Percentiles rank a stretch among this genome's conserved stretches.
These are phyloP conservation scores for Ogataea sp. DNA, from an alignment of 805 yeast species.

Conservation along the genomic window DNA sequence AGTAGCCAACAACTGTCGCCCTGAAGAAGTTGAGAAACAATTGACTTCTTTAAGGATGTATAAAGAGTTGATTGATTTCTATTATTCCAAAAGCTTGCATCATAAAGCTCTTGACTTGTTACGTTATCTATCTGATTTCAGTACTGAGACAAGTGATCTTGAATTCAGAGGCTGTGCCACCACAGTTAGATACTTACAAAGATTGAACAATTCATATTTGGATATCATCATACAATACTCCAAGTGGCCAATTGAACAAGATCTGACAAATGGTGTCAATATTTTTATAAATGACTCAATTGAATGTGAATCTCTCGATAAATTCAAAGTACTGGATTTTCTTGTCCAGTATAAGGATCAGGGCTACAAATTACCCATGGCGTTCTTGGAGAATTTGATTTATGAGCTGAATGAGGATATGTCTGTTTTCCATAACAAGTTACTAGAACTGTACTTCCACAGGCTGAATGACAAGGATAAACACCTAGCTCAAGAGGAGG, in stretches of 20 bases:
- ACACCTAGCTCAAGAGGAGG: not conserved
- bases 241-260: slow-evolving; percentile 37
- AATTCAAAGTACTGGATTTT: slow-evolving; percentile 43
- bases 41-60: slow-evolving; percentile 41
- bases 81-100: slow-evolving; percentile 54
- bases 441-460: slow-evolving; percentile 37
- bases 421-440: slow-evolving; percentile 31
- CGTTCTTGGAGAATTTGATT: slow-evolving; percentile 48
- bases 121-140: slow-evolving; percentile 23
- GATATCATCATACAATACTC: slow-evolving; percentile 52
- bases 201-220: slow-evolving; percentile 38
- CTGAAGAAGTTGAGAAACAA: slow-evolving; percentile 47
- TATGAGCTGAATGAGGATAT: slow-evolving; percentile 29
- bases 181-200: slow-evolving; percentile 50
- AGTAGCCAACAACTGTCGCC: slow-evolving; percentile 65
- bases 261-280: slow-evolving; percentile 28
- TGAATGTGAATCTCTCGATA: slow-evolving; percentile 51
- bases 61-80: slow-evolving; percentile 72
- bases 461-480: no score
- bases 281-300: slow-evolving; percentile 63
- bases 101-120: slow-evolving; percentile 59
- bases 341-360: slow-evolving; percentile 24
- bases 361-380: slow-evolving; percentile 22
- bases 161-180: slow-evolving; percentile 31
- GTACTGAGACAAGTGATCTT: slow-evolving; percentile 10